Evolutionary conservation across 805 yeast genomes (phyloP), one percentile per base, ranked within the genome.

Genomic region (Candida caryicola): DNA sequence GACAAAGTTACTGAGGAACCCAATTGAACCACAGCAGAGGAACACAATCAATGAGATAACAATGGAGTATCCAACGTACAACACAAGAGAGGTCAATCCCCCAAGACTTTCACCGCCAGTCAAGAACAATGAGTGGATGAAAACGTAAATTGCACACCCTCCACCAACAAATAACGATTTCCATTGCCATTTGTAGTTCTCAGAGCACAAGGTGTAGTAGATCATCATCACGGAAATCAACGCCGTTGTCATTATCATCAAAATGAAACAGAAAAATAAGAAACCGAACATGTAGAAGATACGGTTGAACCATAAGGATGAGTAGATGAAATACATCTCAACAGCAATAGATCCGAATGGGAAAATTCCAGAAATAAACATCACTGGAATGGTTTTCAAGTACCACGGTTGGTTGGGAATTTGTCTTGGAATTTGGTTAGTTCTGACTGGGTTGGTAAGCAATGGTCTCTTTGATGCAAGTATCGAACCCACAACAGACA

Each of bases 111-210:
- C 74, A 43, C 85, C 81, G 45, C 77, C 79, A 17, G 88, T 76
- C 53, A 91, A 74, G 48, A 84, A 68, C 42, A 89, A 66, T 2
- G 97, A 81, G 62, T 93, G 96, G 34, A 87, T 49, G 64, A 89
- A 87, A 29, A 90, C 82, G 59, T 91, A 93, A 37, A 82, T 50
- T 0, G 95, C 76, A 59, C 95, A 83, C 23, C 97, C 95, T 30
- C 96, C 97, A 18, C 95, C 86, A 43, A 88, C 76, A 53, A 84
- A 77, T 51, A 86, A 65, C 3, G 95, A 79, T 61, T 90, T 81
- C 99, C 99, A 93, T 58, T 91, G 97, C 99, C 99, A 93, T 61
- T 81, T 80, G 71, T 95, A 90, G 62, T 93, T 87, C 59, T 93
- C 99, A 35, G 87, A 70, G 57, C 95, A 87, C 48, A 93, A 73